These are phyloP conservation scores for Penicillium verhagenii DNA, from an alignment of 495 filamentous ascomycete species.

Conservation along the genomic window DNA sequence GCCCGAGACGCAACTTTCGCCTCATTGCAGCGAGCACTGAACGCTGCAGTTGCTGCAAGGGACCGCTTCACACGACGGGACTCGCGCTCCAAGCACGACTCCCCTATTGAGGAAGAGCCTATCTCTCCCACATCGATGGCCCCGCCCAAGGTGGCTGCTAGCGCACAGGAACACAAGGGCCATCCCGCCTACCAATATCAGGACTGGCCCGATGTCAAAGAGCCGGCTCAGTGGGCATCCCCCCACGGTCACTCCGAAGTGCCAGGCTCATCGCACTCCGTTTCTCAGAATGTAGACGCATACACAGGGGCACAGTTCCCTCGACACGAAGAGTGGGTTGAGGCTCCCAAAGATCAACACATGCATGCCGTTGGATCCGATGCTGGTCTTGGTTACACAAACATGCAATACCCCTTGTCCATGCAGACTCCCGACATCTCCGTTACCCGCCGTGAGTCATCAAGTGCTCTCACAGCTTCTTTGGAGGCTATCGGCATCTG, in stretches of 20 bases:
- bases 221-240: conserved; percentile 35
- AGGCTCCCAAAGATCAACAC: conserved; percentile 23
- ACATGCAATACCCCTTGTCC: conserved; percentile 33
- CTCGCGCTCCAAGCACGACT: conserved; percentile 20
- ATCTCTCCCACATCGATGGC: conserved; percentile 37
- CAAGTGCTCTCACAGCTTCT: conserved; percentile 38
- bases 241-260: conserved; percentile 29
- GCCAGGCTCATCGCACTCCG: conserved; percentile 16
- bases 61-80: conserved; percentile 31
- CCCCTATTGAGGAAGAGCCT: conserved; percentile 18
- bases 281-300: conserved; percentile 15
- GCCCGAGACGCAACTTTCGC: conserved; percentile 46
- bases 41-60: conserved; percentile 43
- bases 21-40: conserved; percentile 45
- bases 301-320: conserved; percentile 20
- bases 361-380: conserved; percentile 25
- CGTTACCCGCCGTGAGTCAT: conserved; percentile 39
- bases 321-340: conserved; percentile 31
- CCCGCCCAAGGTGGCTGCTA: conserved; percentile 17
- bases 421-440: conserved; percentile 36
- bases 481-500: conserved; percentile 44
- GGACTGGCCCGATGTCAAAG: conserved; percentile 35
- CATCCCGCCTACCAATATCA: conserved; percentile 24
- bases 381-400: conserved; percentile 27
- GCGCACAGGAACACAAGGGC: conserved; percentile 11